phyloP scores from a whole-genome alignment of 1,139 yeast genomes.

The Yamadazyma oceani region DNA sequence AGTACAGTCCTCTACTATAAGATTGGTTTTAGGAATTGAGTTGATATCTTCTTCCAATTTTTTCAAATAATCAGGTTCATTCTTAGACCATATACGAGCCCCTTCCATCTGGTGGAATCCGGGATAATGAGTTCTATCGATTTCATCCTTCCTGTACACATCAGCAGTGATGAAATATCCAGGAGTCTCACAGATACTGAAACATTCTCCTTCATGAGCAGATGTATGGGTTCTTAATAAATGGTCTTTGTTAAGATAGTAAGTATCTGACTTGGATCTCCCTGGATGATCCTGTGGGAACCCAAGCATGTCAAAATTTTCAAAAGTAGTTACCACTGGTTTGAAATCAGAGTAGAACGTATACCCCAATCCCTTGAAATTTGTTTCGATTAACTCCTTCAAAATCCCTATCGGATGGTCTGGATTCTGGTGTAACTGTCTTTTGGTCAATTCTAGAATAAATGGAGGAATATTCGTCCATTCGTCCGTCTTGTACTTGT shows the following conservation, averaged over 20 bases:
- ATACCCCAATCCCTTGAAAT: conserved; percentile 67
- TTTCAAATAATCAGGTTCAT: conserved; percentile 38
- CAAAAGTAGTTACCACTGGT: conserved; percentile 79
- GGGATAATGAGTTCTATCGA: conserved; percentile 94
- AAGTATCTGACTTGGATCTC: conserved; percentile 87
- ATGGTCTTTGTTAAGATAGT: conserved; percentile 72
- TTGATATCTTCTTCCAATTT: conserved; percentile 56
- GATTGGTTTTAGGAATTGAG: conserved; percentile 65
- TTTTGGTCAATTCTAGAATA: conserved; percentile 65
- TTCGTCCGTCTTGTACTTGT: conserved; percentile 59
- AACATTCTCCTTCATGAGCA: conserved; percentile 92
- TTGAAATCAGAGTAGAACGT: conserved; percentile 78
- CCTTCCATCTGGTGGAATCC: conserved; percentile 99
- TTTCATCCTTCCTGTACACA: conserved; percentile 92
- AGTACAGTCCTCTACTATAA: conserved; percentile 67
- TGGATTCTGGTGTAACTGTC: conserved; percentile 71
- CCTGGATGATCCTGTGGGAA: conserved; percentile 95
- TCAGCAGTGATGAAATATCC: conserved; percentile 95
- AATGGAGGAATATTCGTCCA: conserved; percentile 87
- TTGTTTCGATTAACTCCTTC: conserved; percentile 66
- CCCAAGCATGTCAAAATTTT: conserved; percentile 89
- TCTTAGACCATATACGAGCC: conserved; percentile 77
- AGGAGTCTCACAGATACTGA: conserved; percentile 62
- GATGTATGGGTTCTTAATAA: conserved; percentile 92
- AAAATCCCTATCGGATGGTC: conserved; percentile 90